phyloP scores from a whole-genome alignment of 2,329 filamentous ascomycete species.

The Colletotrichum eremochloae region DNA sequence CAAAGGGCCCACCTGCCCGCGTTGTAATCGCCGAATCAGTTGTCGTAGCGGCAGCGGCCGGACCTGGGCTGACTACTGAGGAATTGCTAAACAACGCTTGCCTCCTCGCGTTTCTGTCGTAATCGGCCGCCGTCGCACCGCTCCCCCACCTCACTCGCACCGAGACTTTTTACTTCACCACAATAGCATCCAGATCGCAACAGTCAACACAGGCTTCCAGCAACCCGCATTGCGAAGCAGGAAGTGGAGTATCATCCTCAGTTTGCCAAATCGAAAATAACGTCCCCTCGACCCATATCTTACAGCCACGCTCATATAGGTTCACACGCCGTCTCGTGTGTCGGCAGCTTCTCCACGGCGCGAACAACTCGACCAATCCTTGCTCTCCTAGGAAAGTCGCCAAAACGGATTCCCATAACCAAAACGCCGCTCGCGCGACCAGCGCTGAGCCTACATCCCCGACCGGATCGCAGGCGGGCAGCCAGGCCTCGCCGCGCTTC shows the following conservation, averaged over 20 bases:
- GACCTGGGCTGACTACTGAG: constrained; percentile 10
- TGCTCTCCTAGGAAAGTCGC: constrained; percentile 46
- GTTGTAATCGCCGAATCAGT: constrained; percentile 2
- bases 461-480: constrained; percentile 42
- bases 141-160: constrained; percentile 17
- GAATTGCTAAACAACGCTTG: constrained; percentile 30
- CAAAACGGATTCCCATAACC: constrained; percentile 59
- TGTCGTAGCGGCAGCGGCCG: constrained; percentile 4
- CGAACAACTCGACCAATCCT: neutral
- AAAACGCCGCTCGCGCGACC: constrained; percentile 52
- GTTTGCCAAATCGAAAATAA: neutral
- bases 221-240: neutral
- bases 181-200: neutral
- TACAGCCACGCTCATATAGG: neutral
- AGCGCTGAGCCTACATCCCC: constrained; percentile 47
- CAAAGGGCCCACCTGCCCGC: constrained; percentile 3
- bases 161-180: constrained; percentile 17
- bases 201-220: neutral
- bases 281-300: neutral
- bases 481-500: constrained; percentile 51
- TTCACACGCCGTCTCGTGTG: constrained; percentile 1
- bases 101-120: constrained; percentile 23
- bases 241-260: neutral
- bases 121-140: constrained; percentile 36
- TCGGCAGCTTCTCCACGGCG: neutral